Evolutionary conservation across 2,329 filamentous ascomycete species (phyloP).

Genomic region (Colletotrichum spinosum): DNA sequence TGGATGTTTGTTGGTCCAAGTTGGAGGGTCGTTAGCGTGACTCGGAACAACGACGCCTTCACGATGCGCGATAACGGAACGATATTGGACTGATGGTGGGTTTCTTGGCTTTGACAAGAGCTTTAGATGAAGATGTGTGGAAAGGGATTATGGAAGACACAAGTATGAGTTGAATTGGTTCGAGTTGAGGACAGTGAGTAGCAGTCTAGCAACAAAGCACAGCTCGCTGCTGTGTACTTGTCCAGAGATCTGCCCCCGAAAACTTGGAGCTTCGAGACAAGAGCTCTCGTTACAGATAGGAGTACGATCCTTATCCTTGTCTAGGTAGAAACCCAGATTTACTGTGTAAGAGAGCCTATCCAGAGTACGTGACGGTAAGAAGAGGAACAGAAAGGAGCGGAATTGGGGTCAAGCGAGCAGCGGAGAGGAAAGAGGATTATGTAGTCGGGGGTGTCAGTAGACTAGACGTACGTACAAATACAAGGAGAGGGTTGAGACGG

Average conservation of each 20-base stretch:
- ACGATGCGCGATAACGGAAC: slow-evolving; percentile 25
- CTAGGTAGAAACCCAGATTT: slow-evolving; percentile 31
- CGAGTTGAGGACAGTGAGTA: slow-evolving; percentile 32
- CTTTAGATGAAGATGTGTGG: slow-evolving; percentile 19
- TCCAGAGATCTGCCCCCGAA: slow-evolving; percentile 39
- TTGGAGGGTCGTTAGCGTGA: slow-evolving; percentile 29
- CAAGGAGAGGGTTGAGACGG: slow-evolving; percentile 11
- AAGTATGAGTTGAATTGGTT: slow-evolving; percentile 19
- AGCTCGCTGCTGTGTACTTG: slow-evolving; percentile 33
- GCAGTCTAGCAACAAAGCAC: slow-evolving; percentile 39
- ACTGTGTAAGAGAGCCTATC: slow-evolving; percentile 30
- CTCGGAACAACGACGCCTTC: slow-evolving; percentile 30
- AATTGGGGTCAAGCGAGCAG: neutral
- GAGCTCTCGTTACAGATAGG: slow-evolving; percentile 33
- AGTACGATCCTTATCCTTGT: slow-evolving; percentile 27
- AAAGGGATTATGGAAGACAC: slow-evolving; percentile 1
- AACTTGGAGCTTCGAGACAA: slow-evolving; percentile 34
- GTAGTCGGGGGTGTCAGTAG: slow-evolving; percentile 29
- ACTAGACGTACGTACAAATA: neutral
- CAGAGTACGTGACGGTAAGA: slow-evolving; percentile 25
- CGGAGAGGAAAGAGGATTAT: slow-evolving; percentile 34
- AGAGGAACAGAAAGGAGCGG: slow-evolving; percentile 14
- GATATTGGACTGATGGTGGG: slow-evolving; percentile 1
- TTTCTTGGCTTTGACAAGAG: slow-evolving; percentile 11
- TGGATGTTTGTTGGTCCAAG: slow-evolving; percentile 33